Base-by-base conservation (phyloP, 805 yeast genomes). In the Wickerhamiella cacticola region DNA sequence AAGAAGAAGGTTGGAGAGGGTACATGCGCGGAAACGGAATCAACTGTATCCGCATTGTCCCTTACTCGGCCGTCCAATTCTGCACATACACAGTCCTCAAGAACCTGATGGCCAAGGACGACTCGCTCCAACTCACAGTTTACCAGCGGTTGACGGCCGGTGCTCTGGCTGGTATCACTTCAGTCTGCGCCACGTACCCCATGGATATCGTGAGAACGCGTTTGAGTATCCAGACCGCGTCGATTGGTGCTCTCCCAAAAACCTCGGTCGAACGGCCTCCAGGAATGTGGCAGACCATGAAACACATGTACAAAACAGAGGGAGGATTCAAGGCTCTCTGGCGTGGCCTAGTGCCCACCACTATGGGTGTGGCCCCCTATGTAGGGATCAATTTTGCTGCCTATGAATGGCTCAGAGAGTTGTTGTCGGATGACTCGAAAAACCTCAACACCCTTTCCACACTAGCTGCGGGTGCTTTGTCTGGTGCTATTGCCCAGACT, bases 61-160 rank as follows among this genome's bases (percentile, higher is more conserved):
- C 98, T 1, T 89, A 89, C 60, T 79, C 89, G 50, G 96, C 97
- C 0, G 94, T 87, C 12, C 98, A 89, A 65, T 89, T 85, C 66
- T 75, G 86, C 24, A 86, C 82, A 6, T 89, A 82, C 63, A 89
- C 89, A 56, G 54, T 61, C 16, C 59, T 56, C 55, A 67, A 70
- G 62, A 55, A 66, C 74, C 56, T 82, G 79, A 59, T 67, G 56
- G 28, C 50, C 66, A 9, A 58, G 57, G 49, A 52, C 26, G 45
- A 47, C 2, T 33, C 45, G 29, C 63, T 53, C 42, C 52, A 53
- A 22, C 38, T 38, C 31, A 29, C 19, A 3, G 75, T 76, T 3
- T 55, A 60, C 21, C 79, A 82, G 53, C 72, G 94, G 59, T 66
- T 89, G 7, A 43, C 76, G 1, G 79, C 89, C 3, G 97, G 97